Percentiles rank a stretch among this genome's conserved stretches.
Evolutionary conservation across 768 basidiomycete genomes (phyloP).

Genomic region (Suillus variegatus): DNA sequence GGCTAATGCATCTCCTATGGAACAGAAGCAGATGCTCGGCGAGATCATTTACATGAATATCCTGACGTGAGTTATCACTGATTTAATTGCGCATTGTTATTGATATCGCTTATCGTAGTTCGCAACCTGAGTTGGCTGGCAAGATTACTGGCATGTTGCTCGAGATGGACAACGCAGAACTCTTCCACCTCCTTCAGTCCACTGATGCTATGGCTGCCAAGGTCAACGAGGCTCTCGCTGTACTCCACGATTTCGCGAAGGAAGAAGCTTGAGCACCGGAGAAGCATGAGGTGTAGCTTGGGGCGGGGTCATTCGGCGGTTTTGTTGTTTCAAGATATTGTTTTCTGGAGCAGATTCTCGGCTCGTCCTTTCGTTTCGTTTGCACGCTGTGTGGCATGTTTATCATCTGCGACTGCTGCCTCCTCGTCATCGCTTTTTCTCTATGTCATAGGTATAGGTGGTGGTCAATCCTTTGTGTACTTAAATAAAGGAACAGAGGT

Average conservation of each 20-base stretch:
- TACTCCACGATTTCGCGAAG: slow-evolving; percentile 81
- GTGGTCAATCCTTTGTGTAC: slow-evolving; percentile 59
- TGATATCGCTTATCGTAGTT: slow-evolving; percentile 39
- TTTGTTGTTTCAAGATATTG: slow-evolving; percentile 17
- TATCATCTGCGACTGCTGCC: slow-evolving; percentile 40
- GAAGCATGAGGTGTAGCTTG: slow-evolving; percentile 6
- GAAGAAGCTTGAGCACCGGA: slow-evolving; percentile 22
- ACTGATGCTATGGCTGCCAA: slow-evolving; percentile 84
- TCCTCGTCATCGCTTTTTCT: slow-evolving; percentile 37
- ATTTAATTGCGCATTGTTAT: slow-evolving; percentile 6
- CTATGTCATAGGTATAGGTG: slow-evolving; percentile 44
- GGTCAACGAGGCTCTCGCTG: slow-evolving; percentile 87
- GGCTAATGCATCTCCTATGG: slow-evolving; percentile 61
- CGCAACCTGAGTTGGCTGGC: slow-evolving; percentile 92
- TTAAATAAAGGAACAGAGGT: slow-evolving; percentile 53
- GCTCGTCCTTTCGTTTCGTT: slow-evolving; percentile 54
- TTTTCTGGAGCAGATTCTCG: slow-evolving; percentile 39
- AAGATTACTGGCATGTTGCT: slow-evolving; percentile 99
- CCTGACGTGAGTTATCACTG: slow-evolving; percentile 52
- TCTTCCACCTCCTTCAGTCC: slow-evolving; percentile 85
- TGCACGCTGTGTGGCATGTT: slow-evolving; percentile 35
- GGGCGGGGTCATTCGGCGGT: slow-evolving; percentile 9
- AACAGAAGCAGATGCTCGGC: slow-evolving; percentile 99
- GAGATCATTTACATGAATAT: slow-evolving; percentile 96
- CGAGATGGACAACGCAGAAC: slow-evolving; percentile 97